Base-by-base conservation (phyloP, 1,284 basidiomycete species). In the Puccinia triticina region DNA sequence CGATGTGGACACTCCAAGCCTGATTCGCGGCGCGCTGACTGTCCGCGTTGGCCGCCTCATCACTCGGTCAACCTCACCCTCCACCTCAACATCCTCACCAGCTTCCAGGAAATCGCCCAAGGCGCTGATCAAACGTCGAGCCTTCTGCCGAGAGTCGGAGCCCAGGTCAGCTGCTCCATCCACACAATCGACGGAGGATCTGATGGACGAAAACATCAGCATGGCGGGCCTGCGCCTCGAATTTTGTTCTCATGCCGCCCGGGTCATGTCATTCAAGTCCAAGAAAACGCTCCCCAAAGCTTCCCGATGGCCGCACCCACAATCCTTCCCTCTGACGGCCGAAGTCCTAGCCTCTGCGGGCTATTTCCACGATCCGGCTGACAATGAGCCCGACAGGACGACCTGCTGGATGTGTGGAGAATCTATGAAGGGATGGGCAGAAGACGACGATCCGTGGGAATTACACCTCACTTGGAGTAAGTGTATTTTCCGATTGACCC, bases 401-500 rank as follows among this genome's bases (percentile, higher is more conserved):
- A 73, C 67, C 12, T 80, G 67, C 21, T 80, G 77, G 77, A 80
- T 73, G 77, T 80, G 77, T 40, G 77, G 77, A 34, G 77, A 78
- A 18, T 71, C 77, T 8, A 72, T 67, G 53, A 75, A 75, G 61
- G 73, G 73, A 3, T 75, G 73, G 73, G 73, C 73, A 43, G 73
- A 75, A 37, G 53, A 59, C 61, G 67, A 72, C 46, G 66, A 72
- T 57, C 77, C 64, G 7, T 79, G 64, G 67, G 34, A 40, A 11
- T 40, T 80, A 14, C 77, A 80, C 53, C 32, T 80, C 55, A 46
- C 53, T 40, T 73, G 66, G 50, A 57, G 64, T 79, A 29, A 21
- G 66, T 40, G 29, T 53, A 32, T 34, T 34, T 59, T 40, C 57
- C 21, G 29, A 59, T 46, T 64, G 29, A 26, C 2, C 29, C 26